Conservation (phyloP, 768 basidiomycete species). For the Mycena galopus region DNA sequence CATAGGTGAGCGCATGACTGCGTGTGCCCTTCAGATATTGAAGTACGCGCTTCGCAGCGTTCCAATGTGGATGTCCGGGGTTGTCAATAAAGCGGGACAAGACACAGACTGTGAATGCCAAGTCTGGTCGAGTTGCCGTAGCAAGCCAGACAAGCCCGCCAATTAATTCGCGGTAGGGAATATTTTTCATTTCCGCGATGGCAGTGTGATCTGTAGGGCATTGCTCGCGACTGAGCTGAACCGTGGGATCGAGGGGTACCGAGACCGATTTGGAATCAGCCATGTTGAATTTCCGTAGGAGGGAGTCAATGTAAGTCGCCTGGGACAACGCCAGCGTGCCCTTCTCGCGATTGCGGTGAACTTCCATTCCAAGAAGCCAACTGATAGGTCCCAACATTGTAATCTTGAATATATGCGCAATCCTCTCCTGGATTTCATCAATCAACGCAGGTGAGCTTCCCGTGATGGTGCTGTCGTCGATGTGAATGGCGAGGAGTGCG, state of each 20-base stretch:
- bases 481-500: slow-evolving; percentile 4
- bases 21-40: slow-evolving; percentile 25
- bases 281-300: slow-evolving; percentile 40
- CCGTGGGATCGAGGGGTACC: slow-evolving; percentile 12
- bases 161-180: background rate
- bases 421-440: slow-evolving; percentile 37
- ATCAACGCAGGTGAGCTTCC: slow-evolving; percentile 31
- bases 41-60: slow-evolving; percentile 21
- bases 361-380: slow-evolving; percentile 49
- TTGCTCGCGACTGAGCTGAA: slow-evolving; percentile 3
- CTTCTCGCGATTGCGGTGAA: slow-evolving; percentile 36
- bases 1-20: slow-evolving; percentile 19
- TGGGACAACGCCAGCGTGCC: slow-evolving; percentile 46
- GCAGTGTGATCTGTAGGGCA: background rate
- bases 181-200: background rate
- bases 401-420: slow-evolving; percentile 46
- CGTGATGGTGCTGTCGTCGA: slow-evolving; percentile 51
- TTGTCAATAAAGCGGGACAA: slow-evolving; percentile 16
- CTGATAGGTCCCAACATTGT: slow-evolving; percentile 44
- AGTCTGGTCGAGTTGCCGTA: background rate
- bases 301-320: slow-evolving; percentile 41
- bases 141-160: background rate
- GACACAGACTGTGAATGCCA: background rate
- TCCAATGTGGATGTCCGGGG: slow-evolving; percentile 8
- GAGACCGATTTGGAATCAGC: slow-evolving; percentile 10